phyloP scores from a whole-genome alignment of 257 asterid species.

The Linderniella brevidens region DNA sequence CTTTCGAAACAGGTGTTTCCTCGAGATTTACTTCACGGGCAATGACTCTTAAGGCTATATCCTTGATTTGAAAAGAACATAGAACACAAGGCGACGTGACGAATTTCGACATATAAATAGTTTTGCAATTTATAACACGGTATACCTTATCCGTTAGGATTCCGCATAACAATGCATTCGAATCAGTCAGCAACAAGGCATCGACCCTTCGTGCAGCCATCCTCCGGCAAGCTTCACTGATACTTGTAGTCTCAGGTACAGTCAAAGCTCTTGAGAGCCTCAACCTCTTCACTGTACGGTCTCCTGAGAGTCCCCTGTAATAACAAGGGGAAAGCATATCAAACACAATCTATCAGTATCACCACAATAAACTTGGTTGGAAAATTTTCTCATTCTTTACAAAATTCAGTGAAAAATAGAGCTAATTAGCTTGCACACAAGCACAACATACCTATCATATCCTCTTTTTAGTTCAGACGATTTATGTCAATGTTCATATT shows the following conservation, averaged over 20 bases:
- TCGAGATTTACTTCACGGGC: constrained; percentile 65
- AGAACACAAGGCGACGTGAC: constrained; percentile 3
- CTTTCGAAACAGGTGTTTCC: constrained; percentile 81
- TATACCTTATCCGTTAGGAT: constrained; percentile 88
- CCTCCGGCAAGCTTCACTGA: constrained; percentile 71
- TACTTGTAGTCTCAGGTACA: constrained; percentile 65
- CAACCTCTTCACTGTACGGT: constrained; percentile 85
- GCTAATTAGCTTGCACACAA: no score
- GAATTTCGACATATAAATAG: neutral
- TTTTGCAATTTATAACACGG: constrained; percentile 6
- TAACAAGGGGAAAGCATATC: constrained; percentile 9
- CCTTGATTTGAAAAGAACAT: constrained; percentile 28
- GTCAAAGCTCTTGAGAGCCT: constrained; percentile 85
- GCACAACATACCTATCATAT: no score
- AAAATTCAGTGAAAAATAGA: neutral
- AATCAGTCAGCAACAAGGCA: constrained; percentile 88
- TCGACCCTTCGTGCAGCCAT: constrained; percentile 92
- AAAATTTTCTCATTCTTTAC: neutral
- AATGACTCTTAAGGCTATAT: constrained; percentile 72
- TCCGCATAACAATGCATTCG: constrained; percentile 87
- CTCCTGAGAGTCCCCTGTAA: constrained; percentile 74
- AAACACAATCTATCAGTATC: constrained; percentile 4
- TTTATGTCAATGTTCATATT: no score
- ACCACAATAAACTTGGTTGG: neutral
- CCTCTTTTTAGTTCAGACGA: no score